Conservation (phyloP, 2,329 filamentous ascomycete genomes). For the Pseudogymnoascus sp. region DNA sequence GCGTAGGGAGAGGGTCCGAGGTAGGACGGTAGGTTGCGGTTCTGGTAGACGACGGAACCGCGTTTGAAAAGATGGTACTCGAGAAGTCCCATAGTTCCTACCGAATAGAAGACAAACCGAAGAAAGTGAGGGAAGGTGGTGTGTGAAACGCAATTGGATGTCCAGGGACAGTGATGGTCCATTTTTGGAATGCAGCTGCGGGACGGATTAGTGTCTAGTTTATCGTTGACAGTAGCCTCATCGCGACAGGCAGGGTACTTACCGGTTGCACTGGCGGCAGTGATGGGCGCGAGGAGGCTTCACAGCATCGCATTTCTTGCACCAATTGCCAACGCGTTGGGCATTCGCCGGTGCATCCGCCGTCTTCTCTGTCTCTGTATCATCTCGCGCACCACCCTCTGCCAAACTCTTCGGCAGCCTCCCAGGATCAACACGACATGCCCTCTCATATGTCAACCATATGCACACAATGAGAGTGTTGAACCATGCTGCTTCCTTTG, state of each 20-base stretch:
- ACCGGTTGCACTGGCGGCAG: constrained; percentile 65
- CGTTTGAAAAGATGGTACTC: constrained; percentile 52
- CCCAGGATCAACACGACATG: constrained; percentile 50
- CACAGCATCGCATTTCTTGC: constrained; percentile 62
- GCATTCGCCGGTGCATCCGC: constrained; percentile 22
- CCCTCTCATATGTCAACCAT: constrained; percentile 60
- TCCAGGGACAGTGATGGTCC: constrained; percentile 87
- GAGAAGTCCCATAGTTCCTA: constrained; percentile 53
- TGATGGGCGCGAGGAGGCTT: constrained; percentile 76
- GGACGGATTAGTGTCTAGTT: neutral
- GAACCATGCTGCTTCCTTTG: constrained; percentile 50
- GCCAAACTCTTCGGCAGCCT: constrained; percentile 32
- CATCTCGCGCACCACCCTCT: constrained; percentile 21
- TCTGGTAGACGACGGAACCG: constrained; percentile 50
- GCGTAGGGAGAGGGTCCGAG: constrained; percentile 56
- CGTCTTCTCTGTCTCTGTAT: constrained; percentile 16
- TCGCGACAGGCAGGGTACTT: constrained; percentile 10
- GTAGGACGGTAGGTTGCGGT: constrained; percentile 62
- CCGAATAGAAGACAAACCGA: constrained; percentile 63
- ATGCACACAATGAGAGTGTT: constrained; percentile 57
- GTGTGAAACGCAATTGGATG: constrained; percentile 72
- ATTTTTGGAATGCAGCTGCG: constrained; percentile 64
- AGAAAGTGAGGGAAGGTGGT: constrained; percentile 76
- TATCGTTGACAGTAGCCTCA: neutral
- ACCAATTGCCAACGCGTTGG: constrained; percentile 46